phyloP scores from a whole-genome alignment of 257 asterid species.

The Osmanthus fragrans region DNA sequence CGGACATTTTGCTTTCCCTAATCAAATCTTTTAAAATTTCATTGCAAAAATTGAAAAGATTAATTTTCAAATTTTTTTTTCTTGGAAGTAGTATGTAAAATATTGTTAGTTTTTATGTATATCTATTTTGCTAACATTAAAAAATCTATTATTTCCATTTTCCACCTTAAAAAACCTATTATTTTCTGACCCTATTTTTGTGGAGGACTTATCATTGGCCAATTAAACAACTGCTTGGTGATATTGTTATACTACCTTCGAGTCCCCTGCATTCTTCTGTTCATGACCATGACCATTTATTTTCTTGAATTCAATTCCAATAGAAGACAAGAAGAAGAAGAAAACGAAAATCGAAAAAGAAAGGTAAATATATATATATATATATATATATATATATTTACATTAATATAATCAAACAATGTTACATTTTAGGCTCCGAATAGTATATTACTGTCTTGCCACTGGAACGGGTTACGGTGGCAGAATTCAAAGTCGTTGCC shows the following conservation, averaged over 20 bases:
- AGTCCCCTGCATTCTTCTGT: background rate
- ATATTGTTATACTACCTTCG: background rate
- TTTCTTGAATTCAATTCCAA: conserved; percentile 26
- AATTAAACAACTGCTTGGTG: conserved; percentile 23
- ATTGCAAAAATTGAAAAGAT: no score
- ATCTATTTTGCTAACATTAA: no score
- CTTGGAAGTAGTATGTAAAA: no score
- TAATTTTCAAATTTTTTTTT: no score
- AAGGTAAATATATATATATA: background rate
- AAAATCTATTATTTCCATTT: no score
- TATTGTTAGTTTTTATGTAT: no score
- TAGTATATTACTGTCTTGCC: background rate
- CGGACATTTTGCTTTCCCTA: no score
- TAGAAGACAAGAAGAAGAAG: conserved; percentile 34
- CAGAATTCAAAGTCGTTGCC: conserved; percentile 61
- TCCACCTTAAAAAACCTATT: no score
- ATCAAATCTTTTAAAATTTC: no score
- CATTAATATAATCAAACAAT: background rate
- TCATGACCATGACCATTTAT: background rate
- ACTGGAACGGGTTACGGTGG: conserved; percentile 44
- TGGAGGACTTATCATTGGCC: conserved; percentile 8
- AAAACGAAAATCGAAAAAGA: conserved; percentile 27
- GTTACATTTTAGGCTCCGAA: conserved; percentile 22
- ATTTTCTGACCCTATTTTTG: conserved; percentile 1
- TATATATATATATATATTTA: no score